Evolutionary conservation across 257 asterid genomes (phyloP), one percentile per base, ranked within the genome.

Genomic region (Rehmannia glutinosa): DNA sequence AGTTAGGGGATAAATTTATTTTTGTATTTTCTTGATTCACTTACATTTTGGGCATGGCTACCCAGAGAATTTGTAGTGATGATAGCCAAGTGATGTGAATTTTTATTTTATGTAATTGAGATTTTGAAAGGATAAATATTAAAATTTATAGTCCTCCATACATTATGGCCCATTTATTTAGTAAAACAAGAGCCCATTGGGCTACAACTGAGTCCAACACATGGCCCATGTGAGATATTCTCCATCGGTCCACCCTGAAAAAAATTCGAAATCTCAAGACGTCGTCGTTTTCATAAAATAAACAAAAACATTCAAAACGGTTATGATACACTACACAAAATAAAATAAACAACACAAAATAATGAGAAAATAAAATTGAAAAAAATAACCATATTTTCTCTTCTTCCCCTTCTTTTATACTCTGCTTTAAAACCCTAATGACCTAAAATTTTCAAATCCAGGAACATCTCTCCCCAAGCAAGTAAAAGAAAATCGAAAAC

Each of bases 351-450:
- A 33, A 49, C 25, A 24, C 17, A 27, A 9, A 15, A 43, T 23
- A 42, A 28, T 6, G 17, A 19, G 0, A 39, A 7, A 19, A 5
- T 1, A 63, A 42, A 32, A 53, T 11, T 3, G 19, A 2, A 38
- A 23, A 51, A 30, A 36, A 17, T 1, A 23, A 21, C 2, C 24
- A 30, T 20, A 30, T 50, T 60, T 68, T 53, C 56, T 25, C 27
- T 32, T 73, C 28, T 15, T 20, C 35, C 13, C 32, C 74, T 52
- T 60, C 64, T 33, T 39, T 64, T 64, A 20, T 27, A 46, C 42
- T 11, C 36, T 43, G 52, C 50, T 63, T 71, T 60, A 72, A 69
- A 75, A 69, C 72, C 79, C 68, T 73, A 64, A 28, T 42, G 21
- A 57, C 64, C 70, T 33, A 66, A 57, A 64, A 19, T 50, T 52